Conservation (phyloP, 495 filamentous ascomycete genomes). For the Penicillium steckii region DNA sequence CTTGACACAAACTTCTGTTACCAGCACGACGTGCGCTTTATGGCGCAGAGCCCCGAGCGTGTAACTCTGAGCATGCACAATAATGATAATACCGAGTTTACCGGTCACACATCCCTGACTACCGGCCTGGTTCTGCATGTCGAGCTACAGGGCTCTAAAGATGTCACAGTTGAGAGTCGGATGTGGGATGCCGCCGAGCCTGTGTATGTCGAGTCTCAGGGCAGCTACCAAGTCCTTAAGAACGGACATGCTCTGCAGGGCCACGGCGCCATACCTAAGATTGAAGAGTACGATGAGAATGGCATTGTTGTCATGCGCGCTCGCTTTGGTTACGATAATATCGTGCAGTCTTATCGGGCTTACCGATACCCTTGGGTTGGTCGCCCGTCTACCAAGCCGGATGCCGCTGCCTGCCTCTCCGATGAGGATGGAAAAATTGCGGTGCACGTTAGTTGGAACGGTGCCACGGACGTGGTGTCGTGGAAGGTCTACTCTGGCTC, state of each 20-base stretch:
- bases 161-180: slow-evolving; percentile 20
- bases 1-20: slow-evolving; percentile 23
- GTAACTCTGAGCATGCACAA: slow-evolving; percentile 27
- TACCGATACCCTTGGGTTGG: neutral
- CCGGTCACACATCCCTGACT: slow-evolving; percentile 14
- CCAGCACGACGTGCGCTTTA: slow-evolving; percentile 30
- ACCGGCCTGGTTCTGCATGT: slow-evolving; percentile 27
- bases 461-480: slow-evolving; percentile 26
- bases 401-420: slow-evolving; percentile 7
- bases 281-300: slow-evolving; percentile 39
- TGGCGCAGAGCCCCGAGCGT: slow-evolving; percentile 11
- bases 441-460: slow-evolving; percentile 37
- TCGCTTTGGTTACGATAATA: slow-evolving; percentile 17
- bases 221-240: slow-evolving; percentile 32
- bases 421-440: neutral
- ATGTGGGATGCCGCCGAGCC: slow-evolving; percentile 26
- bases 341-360: slow-evolving; percentile 19
- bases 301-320: slow-evolving; percentile 16
- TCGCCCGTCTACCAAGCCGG: neutral
- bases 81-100: slow-evolving; percentile 23
- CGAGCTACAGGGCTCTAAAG: slow-evolving; percentile 14
- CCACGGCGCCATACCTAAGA: slow-evolving; percentile 42
- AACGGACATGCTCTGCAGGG: slow-evolving; percentile 38
- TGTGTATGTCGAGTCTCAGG: slow-evolving; percentile 38
- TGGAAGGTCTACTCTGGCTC: slow-evolving; percentile 12